Evolutionary conservation across 768 basidiomycete species (phyloP), one percentile per base, ranked within the genome.

Genomic region (Rickenella mellea): DNA sequence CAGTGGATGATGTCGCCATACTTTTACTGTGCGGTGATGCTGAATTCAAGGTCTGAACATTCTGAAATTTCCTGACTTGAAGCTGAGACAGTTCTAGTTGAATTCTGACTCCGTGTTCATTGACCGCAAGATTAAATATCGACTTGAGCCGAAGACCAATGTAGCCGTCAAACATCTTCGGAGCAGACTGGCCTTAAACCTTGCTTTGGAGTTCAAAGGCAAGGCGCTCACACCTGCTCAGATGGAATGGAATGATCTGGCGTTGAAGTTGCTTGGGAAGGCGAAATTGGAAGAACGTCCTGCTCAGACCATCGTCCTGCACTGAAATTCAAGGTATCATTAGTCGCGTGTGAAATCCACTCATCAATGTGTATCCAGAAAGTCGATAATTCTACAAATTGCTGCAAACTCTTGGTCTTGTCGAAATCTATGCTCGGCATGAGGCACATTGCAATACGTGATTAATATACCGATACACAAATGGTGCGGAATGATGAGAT

Each of bases 1-100:
- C 91, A 5, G 76, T 87, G 6, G 87, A 96, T 48, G 88, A 94
- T 50, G 59, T 86, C 21, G 76, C 88, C 4, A 58, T 98, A 40
- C 55, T 89, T 21, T 66, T 97, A 14, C 64, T 97, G 1, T 97
- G 92, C 45, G 94, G 94, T 7, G 94, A 97, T 47, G 67, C 73
- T 19, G 94, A 97, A 43, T 83, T 87, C 66, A 92, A 84, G 75
- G 90, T 79, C 57, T 42, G 68, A 48, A 14, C 10, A 24, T 44
- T 22, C 37, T 31, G 17, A 35, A 24, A 37, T 45, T 9, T 15
- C 21, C 10, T 24, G 19, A 7, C 36, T 27, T 20, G n/a, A 33
- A 15, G n/a, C 17, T 29, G n/a, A 33, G 41, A 11, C 32, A 44
- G 31, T 39, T 42, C 39, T 49, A 97, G 93, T 66, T 84, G 21